Evolutionary conservation across 148 eudicot species (phyloP), one percentile per base, ranked within the genome.

Genomic region (Beta vulgaris): DNA sequence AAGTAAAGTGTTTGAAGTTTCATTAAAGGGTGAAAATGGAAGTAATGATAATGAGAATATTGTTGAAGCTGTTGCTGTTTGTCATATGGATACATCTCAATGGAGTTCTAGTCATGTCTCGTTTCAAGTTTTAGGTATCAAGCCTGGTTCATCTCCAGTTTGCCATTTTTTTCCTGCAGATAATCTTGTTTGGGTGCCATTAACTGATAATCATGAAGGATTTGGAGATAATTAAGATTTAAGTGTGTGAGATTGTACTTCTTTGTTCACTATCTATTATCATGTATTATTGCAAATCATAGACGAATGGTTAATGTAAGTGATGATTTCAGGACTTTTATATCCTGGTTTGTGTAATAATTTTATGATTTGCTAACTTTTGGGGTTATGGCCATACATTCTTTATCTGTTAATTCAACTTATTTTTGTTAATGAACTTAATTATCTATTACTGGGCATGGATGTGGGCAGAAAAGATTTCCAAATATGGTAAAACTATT

Each of bases 161-260:
- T 89, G 93, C 57, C 93, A 89, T 81, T 89, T 85, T 69, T 84
- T 89, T 29, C 87, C 87, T 4, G 80, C 81, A 2, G 89, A 89
- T 44, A 77, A 87, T 83, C 78, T 89, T n/a, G 79, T 89, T 26
- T 87, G 90, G 88, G 76, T 85, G 31, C 85, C 84, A 28, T 46
- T 81, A 25, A 12, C 36, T 39, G 25, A 63, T 12, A 19, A 1
- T 26, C 0, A 29, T 6, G 18, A 43, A 16, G n/a, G 44, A 57
- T n/a, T 26, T 61, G 8, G 7, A 49, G 48, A 58, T 43, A 63
- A 15, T n/a, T n/a, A n/a, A 31, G 69, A 21, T 40, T 39, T 25
- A 23, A 65, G 31, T 40, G 12, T 37, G 66, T 57, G 3, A 28
- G 2, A 55, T n/a, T n/a, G n/a, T n/a, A n/a, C n/a, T n/a, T n/a